Base-by-base conservation (phyloP, 306 rosid genomes). In the Lagenaria siceraria region DNA sequence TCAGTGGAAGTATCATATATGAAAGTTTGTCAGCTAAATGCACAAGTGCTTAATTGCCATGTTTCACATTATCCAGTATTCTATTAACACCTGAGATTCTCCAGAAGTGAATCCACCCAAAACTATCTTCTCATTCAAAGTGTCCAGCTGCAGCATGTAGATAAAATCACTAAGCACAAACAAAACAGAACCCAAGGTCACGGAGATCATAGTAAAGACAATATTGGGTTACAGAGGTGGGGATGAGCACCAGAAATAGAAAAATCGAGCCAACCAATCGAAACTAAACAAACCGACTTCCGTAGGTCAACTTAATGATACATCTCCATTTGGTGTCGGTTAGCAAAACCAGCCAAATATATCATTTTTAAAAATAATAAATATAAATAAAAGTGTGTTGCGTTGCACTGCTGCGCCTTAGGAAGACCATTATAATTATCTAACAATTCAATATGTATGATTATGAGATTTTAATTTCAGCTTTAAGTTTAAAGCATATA, bases 41-140 rank as follows among this genome's bases (percentile, higher is more conserved):
- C 10, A 79, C 75, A 52, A 81, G 69, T 75, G 19, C 7, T 63
- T 27, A 75, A 76, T 22, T 75, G n/a, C 64, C 52, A 69, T 51
- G 17, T 29, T 68, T 64, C 68, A 55, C 70, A 40, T 27, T 74
- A 77, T 59, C 56, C 72, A 27, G 68, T 53, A 53, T 49, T 49
- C 19, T 60, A 78, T 61, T 73, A 84, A 81, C 76, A 83, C 90
- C 91, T 88, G 83, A 65, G 72, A 21, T 65, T 80, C 87, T 78
- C 74, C 84, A 46, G 62, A 55, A 40, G 48, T 62, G 38, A 64
- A 58, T 77, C 66, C 83, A 55, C 74, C 19, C 68, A 75, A 65
- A 55, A 87, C 62, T 54, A 83, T 79, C 63, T 85, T 84, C 89
- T 94, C 98, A 62, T 94, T 94, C 89, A 89, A 81, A 61, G 81